These are phyloP conservation scores for Solanum virginianum DNA, from an alignment of 257 asterid species.

Conservation along the genomic window DNA sequence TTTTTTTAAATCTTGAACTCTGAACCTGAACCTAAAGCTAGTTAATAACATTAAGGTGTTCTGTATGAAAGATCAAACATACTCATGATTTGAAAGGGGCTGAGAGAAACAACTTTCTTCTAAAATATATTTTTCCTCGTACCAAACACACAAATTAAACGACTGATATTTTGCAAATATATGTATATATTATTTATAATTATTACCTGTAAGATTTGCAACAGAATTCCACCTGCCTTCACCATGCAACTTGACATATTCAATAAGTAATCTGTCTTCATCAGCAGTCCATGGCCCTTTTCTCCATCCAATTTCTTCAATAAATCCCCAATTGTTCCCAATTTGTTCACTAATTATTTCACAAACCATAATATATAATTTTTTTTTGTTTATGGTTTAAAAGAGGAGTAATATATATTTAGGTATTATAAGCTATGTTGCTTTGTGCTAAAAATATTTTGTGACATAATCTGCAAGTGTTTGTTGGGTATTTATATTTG, in stretches of 20 bases:
- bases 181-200: not conserved
- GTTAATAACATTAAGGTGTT: too few species aligned
- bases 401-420: not conserved
- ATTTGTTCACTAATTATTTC: slow-evolving; percentile 25
- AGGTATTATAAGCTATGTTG: not conserved
- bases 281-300: slow-evolving; percentile 95
- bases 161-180: not conserved
- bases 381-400: not conserved
- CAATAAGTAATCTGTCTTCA: slow-evolving; percentile 62
- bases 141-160: not conserved
- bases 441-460: slow-evolving; percentile 22
- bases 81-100: not conserved
- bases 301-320: slow-evolving; percentile 68
- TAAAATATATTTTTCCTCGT: not conserved
- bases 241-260: slow-evolving; percentile 77
- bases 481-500: slow-evolving; percentile 47
- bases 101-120: not conserved
- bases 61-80: not conserved
- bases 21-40: too few species aligned
- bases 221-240: slow-evolving; percentile 97
- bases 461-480: slow-evolving; percentile 35
- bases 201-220: slow-evolving; percentile 54
- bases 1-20: not conserved
- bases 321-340: slow-evolving; percentile 32
- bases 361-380: slow-evolving; percentile 22